phyloP scores from a whole-genome alignment of 345 rosid species.

The Noccaea caerulescens region DNA sequence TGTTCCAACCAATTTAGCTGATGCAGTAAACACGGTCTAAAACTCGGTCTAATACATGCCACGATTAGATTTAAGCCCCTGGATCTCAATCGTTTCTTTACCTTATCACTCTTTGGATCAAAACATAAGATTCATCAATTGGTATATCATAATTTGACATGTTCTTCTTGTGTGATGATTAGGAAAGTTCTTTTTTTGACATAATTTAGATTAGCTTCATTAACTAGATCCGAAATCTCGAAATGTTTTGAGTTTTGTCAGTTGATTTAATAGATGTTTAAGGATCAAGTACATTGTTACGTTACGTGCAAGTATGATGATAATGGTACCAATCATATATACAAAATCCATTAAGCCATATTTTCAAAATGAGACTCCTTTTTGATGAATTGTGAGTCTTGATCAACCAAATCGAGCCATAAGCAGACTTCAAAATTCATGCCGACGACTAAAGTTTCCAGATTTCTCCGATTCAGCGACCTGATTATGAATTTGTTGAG shows the following conservation, averaged over 20 bases:
- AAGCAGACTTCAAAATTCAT: background rate
- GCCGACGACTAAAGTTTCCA: background rate
- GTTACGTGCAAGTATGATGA: background rate
- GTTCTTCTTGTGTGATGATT: no score
- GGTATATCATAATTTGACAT: background rate
- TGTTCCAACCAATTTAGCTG: no score
- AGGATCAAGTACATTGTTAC: conserved; percentile 1
- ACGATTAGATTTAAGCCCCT: no score
- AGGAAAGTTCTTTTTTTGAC: no score
- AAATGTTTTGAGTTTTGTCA: background rate
- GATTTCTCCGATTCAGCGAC: background rate
- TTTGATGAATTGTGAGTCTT: background rate
- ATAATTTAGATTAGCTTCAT: background rate
- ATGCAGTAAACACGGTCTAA: no score
- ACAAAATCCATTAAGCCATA: background rate
- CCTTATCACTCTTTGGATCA: background rate
- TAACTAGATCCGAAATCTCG: background rate
- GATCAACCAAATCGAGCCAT: background rate
- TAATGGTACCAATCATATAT: background rate
- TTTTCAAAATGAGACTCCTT: background rate
- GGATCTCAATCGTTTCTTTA: background rate
- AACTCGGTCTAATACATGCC: no score
- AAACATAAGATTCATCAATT: background rate
- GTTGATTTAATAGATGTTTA: background rate
- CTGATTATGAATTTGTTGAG: background rate